Evolutionary conservation across 2,329 filamentous ascomycete genomes (phyloP).

Genomic region (Calycina marina): DNA sequence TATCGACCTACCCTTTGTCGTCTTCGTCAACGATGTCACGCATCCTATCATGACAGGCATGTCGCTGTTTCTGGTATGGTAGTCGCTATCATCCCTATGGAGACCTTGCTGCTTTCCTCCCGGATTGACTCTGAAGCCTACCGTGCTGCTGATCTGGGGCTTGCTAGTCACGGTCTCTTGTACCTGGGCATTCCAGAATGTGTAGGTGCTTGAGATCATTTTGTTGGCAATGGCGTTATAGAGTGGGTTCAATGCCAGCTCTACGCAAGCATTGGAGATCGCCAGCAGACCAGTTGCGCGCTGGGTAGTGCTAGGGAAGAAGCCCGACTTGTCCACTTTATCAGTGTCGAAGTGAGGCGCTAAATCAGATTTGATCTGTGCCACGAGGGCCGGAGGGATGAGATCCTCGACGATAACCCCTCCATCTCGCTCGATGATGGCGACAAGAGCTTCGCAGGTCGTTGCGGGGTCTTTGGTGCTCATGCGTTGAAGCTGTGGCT

Average conservation of each 20-base stretch:
- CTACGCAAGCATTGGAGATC: slow-evolving; percentile 25
- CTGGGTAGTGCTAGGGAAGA: slow-evolving; percentile 27
- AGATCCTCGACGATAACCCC: slow-evolving; percentile 26
- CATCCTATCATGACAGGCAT: too few relatives aligned
- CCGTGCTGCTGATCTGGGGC: slow-evolving; percentile 25
- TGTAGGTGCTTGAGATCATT: slow-evolving; percentile 24
- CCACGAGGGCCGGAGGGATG: slow-evolving; percentile 20
- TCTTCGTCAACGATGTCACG: too few relatives aligned
- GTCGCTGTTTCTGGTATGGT: too few relatives aligned
- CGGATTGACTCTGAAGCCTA: slow-evolving; percentile 27
- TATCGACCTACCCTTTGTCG: too few relatives aligned
- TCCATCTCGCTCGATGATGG: slow-evolving; percentile 20
- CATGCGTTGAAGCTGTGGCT: too few relatives aligned
- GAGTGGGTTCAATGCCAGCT: slow-evolving; percentile 24
- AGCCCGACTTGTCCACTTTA: slow-evolving; percentile 24
- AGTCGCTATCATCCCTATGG: slow-evolving; percentile 27
- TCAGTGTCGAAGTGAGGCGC: slow-evolving; percentile 26
- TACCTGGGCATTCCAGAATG: slow-evolving; percentile 24
- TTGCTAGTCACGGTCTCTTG: slow-evolving; percentile 22
- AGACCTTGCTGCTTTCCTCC: slow-evolving; percentile 26
- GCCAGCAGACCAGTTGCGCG: slow-evolving; percentile 26
- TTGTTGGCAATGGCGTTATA: slow-evolving; percentile 24
- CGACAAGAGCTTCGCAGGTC: background rate
- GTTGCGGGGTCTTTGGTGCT: too few relatives aligned
- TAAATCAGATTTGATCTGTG: slow-evolving; percentile 25